Conservation (phyloP, 2,329 filamentous ascomycete species). For the Alternaria angustiovoidea region DNA sequence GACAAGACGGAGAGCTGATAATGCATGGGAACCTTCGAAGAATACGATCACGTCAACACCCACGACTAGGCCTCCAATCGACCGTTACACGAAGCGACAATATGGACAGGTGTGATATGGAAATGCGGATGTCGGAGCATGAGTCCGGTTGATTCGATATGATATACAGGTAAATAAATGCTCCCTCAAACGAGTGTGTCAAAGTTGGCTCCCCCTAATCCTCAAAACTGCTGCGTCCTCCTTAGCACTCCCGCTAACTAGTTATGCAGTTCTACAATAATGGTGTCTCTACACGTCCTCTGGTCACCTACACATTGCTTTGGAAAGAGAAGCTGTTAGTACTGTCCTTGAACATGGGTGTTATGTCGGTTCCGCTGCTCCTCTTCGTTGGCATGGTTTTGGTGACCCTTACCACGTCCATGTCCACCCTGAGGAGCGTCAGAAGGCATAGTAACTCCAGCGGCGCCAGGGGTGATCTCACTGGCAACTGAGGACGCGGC, state of each 20-base stretch:
- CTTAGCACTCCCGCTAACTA: not conserved
- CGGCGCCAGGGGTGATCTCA: conserved; percentile 1
- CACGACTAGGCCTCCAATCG: not conserved
- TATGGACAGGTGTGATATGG: not conserved
- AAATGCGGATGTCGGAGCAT: not conserved
- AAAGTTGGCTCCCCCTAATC: conserved; percentile 20
- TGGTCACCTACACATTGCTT: conserved; percentile 3
- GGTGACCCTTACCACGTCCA: not conserved
- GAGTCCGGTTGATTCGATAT: not conserved
- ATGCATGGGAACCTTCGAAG: not conserved
- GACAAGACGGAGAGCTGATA: not conserved
- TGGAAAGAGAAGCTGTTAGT: not conserved
- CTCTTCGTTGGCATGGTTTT: not conserved
- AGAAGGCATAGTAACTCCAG: conserved; percentile 8
- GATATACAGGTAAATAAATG: conserved; percentile 26
- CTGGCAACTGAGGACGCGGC: not conserved
- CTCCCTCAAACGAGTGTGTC: conserved; percentile 28
- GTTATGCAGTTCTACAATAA: not conserved
- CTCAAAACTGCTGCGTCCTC: not conserved
- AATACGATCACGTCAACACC: not conserved
- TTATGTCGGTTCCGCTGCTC: not conserved
- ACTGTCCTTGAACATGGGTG: not conserved
- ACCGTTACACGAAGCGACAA: not conserved
- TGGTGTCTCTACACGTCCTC: conserved; percentile 2
- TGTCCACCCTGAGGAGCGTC: conserved; percentile 7